phyloP scores from a whole-genome alignment of 352 stramenopile genomes.

The Vaucheria bursata region DNA sequence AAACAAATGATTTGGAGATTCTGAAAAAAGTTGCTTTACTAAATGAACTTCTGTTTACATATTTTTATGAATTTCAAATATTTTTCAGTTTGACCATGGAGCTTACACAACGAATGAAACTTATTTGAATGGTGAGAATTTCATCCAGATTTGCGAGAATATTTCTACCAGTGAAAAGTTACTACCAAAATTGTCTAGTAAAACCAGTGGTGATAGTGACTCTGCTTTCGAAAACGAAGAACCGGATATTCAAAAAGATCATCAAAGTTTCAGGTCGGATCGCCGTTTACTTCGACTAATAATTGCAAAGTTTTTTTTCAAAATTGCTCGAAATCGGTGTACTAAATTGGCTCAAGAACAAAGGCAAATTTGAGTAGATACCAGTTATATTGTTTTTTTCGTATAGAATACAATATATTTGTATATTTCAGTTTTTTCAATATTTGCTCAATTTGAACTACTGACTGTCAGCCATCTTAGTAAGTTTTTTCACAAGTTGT shows the following conservation, averaged over 20 bases:
- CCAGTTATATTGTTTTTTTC: too few relatives aligned
- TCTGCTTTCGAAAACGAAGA: neutral
- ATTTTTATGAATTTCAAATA: too few relatives aligned
- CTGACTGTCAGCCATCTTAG: too few relatives aligned
- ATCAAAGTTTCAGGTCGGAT: constrained; percentile 10
- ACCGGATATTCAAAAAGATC: neutral
- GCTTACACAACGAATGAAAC: neutral
- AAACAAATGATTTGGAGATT: too few relatives aligned
- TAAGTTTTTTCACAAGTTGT: too few relatives aligned
- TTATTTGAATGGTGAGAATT: neutral
- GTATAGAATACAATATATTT: too few relatives aligned
- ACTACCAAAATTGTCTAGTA: neutral
- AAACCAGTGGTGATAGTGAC: neutral
- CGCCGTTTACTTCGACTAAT: neutral
- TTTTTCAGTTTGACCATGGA: too few relatives aligned
- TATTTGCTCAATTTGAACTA: too few relatives aligned
- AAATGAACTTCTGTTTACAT: too few relatives aligned
- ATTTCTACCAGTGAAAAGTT: neutral
- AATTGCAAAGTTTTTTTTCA: neutral
- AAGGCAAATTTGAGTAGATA: too few relatives aligned
- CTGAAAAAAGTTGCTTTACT: too few relatives aligned
- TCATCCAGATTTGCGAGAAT: neutral
- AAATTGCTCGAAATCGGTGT: neutral
- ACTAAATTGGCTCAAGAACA: neutral
- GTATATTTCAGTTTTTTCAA: too few relatives aligned